phyloP scores from a whole-genome alignment of 1,284 basidiomycete species.

The Malassezia japonica region DNA sequence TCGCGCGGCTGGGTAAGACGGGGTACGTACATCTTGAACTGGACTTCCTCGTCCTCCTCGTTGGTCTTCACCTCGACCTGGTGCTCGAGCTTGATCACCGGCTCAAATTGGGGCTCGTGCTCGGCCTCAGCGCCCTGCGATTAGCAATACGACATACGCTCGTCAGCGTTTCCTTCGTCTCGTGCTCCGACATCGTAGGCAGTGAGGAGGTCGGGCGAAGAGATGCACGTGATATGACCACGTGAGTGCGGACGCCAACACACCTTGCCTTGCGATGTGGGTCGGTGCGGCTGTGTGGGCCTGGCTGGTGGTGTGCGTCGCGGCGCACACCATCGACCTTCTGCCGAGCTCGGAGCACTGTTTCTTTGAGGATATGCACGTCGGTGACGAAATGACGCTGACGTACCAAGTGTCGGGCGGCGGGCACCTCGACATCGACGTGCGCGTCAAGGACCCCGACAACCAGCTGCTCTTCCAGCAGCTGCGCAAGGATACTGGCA shows the following conservation, averaged over 20 bases:
- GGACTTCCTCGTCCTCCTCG: conserved; percentile 85
- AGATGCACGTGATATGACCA: neutral
- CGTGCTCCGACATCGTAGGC: conserved; percentile 13
- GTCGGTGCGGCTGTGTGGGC: neutral
- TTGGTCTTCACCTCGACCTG: conserved; percentile 87
- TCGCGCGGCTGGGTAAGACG: conserved; percentile 66
- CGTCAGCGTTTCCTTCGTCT: conserved; percentile 9
- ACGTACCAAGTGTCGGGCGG: conserved; percentile 97
- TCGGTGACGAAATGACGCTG: conserved; percentile 96
- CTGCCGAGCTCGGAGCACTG: conserved; percentile 78
- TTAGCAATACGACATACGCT: conserved; percentile 1
- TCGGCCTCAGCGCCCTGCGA: conserved; percentile 58
- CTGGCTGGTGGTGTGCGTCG: conserved; percentile 12
- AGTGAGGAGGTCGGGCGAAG: neutral
- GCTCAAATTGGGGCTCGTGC: conserved; percentile 84
- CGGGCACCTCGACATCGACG: conserved; percentile 92
- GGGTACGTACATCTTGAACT: conserved; percentile 84
- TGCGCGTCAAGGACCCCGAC: conserved; percentile 66
- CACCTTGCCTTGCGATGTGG: neutral
- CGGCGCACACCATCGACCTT: conserved; percentile 53
- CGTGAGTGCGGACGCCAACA: conserved; percentile 5
- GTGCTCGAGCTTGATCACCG: conserved; percentile 92
- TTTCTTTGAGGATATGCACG: conserved; percentile 94
- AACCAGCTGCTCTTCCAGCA: conserved; percentile 64
- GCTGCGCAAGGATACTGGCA: conserved; percentile 77